phyloP scores from a whole-genome alignment of 306 rosid species.

The Astragalus membranaceus region DNA sequence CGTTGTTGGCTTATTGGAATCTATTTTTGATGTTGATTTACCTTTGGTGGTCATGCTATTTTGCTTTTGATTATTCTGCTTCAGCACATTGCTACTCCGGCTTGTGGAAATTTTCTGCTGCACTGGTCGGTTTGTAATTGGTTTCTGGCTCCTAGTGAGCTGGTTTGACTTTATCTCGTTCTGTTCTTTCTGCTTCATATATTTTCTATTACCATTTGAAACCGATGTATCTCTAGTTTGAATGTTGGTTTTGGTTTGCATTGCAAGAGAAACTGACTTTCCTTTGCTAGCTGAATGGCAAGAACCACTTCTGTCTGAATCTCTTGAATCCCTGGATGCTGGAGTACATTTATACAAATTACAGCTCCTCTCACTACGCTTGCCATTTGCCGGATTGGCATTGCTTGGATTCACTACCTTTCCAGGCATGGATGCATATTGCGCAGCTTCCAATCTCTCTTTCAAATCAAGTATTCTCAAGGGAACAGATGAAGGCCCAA shows the following conservation, averaged over 20 bases:
- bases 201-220: slow-evolving; percentile 34
- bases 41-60: slow-evolving; percentile 44
- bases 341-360: slow-evolving; percentile 37
- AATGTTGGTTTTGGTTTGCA: slow-evolving; percentile 39
- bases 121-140: slow-evolving; percentile 26
- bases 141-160: slow-evolving; percentile 40
- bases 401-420: slow-evolving; percentile 23
- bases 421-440: slow-evolving; percentile 35
- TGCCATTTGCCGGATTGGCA: slow-evolving; percentile 30
- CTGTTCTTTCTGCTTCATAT: slow-evolving; percentile 39
- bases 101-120: slow-evolving; percentile 44
- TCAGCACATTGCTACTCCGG: slow-evolving; percentile 41
- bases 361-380: slow-evolving; percentile 25
- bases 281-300: slow-evolving; percentile 41
- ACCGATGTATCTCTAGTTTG: slow-evolving; percentile 37
- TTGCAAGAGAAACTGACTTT: slow-evolving; percentile 42
- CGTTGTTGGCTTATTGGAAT: slow-evolving; percentile 31
- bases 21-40: slow-evolving; percentile 38
- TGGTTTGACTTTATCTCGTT: slow-evolving; percentile 45
- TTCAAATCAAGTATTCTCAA: slow-evolving; percentile 69
- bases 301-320: slow-evolving; percentile 34
- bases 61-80: slow-evolving; percentile 81
- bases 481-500: slow-evolving; percentile 66
- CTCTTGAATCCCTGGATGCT: slow-evolving; percentile 32
- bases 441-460: slow-evolving; percentile 66